Percentiles rank a stretch among this genome's conserved stretches.
Conservation (phyloP, 176 grass and related monocot genomes). For the Ampelocalamus luodianensis region DNA sequence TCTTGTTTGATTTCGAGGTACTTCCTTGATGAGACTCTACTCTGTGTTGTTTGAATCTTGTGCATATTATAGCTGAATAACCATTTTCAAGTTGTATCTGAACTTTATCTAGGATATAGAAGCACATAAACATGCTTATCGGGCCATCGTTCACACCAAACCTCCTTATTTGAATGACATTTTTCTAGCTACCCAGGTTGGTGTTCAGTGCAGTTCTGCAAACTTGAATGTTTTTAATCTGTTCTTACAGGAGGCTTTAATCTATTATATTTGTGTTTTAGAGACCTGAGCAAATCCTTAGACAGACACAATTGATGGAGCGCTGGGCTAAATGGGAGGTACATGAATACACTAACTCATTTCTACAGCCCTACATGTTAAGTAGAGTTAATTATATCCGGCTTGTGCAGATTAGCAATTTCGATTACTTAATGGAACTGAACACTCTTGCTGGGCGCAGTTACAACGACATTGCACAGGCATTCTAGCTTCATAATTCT, state of each 20-base stretch:
- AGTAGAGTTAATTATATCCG: constrained; percentile 33
- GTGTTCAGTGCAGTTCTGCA: constrained; percentile 32
- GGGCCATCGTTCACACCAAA: constrained; percentile 81
- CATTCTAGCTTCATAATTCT: constrained; percentile 42
- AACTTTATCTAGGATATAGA: constrained; percentile 73
- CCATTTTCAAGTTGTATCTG: constrained; percentile 42
- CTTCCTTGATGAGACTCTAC: constrained; percentile 37
- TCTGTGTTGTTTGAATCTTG: constrained; percentile 40
- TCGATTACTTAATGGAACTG: constrained; percentile 97
- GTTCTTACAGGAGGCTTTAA: constrained; percentile 14
- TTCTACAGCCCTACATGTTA: constrained; percentile 11
- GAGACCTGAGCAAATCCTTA: constrained; percentile 91
- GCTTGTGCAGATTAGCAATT: constrained; percentile 93
- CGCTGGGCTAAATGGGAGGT: constrained; percentile 98
- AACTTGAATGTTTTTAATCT: constrained; percentile 29
- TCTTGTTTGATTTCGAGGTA: constrained; percentile 98
- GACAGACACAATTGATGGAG: constrained; percentile 83
- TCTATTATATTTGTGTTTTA: constrained; percentile 56
- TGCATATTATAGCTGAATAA: constrained; percentile 32
- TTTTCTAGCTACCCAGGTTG: constrained; percentile 87
- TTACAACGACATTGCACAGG: constrained; percentile 95
- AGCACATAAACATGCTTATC: constrained; percentile 81
- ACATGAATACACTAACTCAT: constrained; percentile 40
- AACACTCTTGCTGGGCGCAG: constrained; percentile 94
- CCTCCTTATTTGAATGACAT: constrained; percentile 87